Percentiles rank a stretch among this genome's conserved stretches.
Conservation (phyloP, 2,329 filamentous ascomycete genomes). For the Hypoxylon sp. region DNA sequence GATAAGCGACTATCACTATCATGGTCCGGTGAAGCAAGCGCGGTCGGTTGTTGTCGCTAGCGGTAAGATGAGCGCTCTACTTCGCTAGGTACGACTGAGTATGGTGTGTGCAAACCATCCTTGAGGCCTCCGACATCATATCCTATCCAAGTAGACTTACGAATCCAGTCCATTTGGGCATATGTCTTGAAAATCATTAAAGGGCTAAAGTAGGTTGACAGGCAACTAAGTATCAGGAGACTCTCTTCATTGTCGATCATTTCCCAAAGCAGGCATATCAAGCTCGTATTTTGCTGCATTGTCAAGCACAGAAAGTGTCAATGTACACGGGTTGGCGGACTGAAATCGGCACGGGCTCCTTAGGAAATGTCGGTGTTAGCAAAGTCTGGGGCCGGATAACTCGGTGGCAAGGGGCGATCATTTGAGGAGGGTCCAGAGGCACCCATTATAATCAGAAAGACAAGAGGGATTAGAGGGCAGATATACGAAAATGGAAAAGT, state of each 20-base stretch:
- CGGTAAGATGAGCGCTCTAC: slow-evolving; percentile 17
- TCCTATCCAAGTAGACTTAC: slow-evolving; percentile 15
- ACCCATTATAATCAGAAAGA: slow-evolving; percentile 28
- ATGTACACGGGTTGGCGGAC: slow-evolving; percentile 18
- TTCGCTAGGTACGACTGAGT: slow-evolving; percentile 5
- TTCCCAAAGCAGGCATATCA: slow-evolving; percentile 19
- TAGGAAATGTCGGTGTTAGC: slow-evolving; percentile 26
- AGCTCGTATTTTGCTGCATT: slow-evolving; percentile 41
- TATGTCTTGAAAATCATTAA: slow-evolving; percentile 24
- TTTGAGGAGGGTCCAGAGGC: slow-evolving; percentile 33
- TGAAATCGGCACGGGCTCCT: slow-evolving; percentile 16
- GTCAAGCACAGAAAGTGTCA: slow-evolving; percentile 30
- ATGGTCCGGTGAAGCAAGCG: slow-evolving; percentile 3
- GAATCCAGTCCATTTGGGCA: slow-evolving; percentile 29
- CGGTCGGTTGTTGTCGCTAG: slow-evolving; percentile 8
- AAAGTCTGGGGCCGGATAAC: slow-evolving; percentile 28
- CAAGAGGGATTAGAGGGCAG: slow-evolving; percentile 32
- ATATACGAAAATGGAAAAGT: slow-evolving; percentile 43
- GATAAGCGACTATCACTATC: slow-evolving; percentile 8
- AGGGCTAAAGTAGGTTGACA: slow-evolving; percentile 10
- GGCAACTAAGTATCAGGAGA: slow-evolving; percentile 27
- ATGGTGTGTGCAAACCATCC: background rate
- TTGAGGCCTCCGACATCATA: slow-evolving; percentile 25
- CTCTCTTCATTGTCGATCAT: slow-evolving; percentile 24
- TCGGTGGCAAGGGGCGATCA: slow-evolving; percentile 42